phyloP scores from a whole-genome alignment of 2,329 filamentous ascomycete genomes.

The Monosporascus sp. region DNA sequence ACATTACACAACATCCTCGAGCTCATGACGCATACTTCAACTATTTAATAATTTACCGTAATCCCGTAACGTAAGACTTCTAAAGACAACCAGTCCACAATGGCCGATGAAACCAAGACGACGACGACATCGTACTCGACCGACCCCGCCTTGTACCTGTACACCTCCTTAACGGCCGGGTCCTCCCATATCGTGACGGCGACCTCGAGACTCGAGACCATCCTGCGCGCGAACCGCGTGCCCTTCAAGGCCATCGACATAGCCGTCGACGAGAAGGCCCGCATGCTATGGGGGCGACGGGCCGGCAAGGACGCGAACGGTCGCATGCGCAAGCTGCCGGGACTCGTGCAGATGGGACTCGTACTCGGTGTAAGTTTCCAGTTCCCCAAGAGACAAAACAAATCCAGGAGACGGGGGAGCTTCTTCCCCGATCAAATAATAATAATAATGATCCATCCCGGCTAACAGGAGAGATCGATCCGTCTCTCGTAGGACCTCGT shows the following conservation, averaged over 20 bases:
- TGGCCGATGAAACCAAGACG: conserved; percentile 7
- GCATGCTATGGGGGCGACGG: conserved; percentile 81
- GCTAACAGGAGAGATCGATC: conserved; percentile 1
- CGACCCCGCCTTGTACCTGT: conserved; percentile 80
- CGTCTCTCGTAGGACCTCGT: conserved; percentile 65
- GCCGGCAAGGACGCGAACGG: conserved; percentile 64
- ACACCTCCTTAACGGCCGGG: conserved; percentile 91
- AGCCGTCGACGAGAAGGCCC: conserved; percentile 81
- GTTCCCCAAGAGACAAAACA: background rate
- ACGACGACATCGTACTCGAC: conserved; percentile 38
- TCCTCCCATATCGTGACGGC: conserved; percentile 95
- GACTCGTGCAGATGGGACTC: conserved; percentile 78
- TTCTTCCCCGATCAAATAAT: background rate
- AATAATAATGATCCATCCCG: background rate
- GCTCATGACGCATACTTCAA: background rate
- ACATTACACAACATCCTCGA: background rate
- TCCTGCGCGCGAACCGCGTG: conserved; percentile 89
- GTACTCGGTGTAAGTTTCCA: conserved; percentile 70
- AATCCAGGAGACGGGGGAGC: background rate
- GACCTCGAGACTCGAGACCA: conserved; percentile 91
- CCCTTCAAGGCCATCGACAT: conserved; percentile 91
- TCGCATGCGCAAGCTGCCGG: conserved; percentile 72
- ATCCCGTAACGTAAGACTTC: background rate
- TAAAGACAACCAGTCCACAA: background rate
- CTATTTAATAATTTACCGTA: background rate